Base-by-base conservation (phyloP, 2,329 filamentous ascomycete species). In the Sporothrix schenckii region DNA sequence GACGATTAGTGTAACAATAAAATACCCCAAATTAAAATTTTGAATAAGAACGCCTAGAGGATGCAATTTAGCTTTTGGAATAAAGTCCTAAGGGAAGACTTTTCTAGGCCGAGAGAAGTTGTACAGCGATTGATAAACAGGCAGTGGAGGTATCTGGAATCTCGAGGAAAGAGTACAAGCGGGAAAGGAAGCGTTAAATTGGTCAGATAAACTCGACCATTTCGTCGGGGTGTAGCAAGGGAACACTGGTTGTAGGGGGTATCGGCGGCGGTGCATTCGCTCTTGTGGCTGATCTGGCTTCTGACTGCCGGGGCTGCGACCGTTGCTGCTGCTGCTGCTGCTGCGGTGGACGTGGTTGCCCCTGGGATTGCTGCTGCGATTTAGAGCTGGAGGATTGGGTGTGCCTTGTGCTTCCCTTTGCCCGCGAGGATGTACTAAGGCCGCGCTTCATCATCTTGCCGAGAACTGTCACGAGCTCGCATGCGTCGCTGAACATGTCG, bases 401-500 rank as follows among this genome's bases (percentile, higher is more conserved):
- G 39, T 66, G 67, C 4, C 41, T 63, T 14, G 54, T 47, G 30
- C 66, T 41, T 24, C 53, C 53, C 52, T 66, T 71, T 16, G 67
- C 24, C 9, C 56, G 50, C 3, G 71, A 67, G 5, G 71, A 66
- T 5, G 61, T 66, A 56, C 56, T 66, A 34, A 74, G 69, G 0
- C 72, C 73, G 13, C 72, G 70, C 44, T 73, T 72, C 86, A 94
- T 92, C 89, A 97, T 95, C 76, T 90, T 92, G 7, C 92, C 93
- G 0, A 98, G 80, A 0, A 95, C 89, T 0, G 91, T 91, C 10
- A 98, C 94, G 14, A 97, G 85, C 76, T 94, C 91, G 71, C 93
- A 93, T 0, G 94, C 93, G 79, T 98, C 95, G 74, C 91, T 88
- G 78, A 97, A 99, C 83, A 95, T 96, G 74, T 96, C 93, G 76